Base-by-base conservation (phyloP, 1,284 basidiomycete species). In the Kalmanozyma brasiliensis region DNA sequence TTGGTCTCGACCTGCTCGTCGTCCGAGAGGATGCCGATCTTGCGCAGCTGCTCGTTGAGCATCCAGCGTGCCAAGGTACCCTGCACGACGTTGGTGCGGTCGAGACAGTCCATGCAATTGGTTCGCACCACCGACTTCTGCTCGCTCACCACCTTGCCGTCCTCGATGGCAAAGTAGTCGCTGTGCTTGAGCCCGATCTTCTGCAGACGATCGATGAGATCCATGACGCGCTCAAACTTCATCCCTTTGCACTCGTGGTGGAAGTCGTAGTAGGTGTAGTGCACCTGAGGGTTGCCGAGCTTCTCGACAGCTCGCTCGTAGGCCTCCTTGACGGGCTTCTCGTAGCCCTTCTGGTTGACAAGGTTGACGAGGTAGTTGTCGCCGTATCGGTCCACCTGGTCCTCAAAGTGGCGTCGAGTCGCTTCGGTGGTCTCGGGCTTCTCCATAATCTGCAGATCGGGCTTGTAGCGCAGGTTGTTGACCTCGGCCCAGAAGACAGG, bases 261-360 rank as follows among this genome's bases (percentile, higher is more conserved):
- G 85, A 98, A 99, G 83, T 99, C 96, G 81, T 96, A 99, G 85
- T 98, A 97, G 65, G 91, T 87, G 82, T 99, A 99, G 78, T 89
- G 89, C 48, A 93, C 89, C 44, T 88, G 85, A 6, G 88, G 85
- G 30, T 90, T 75, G 64, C 87, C 86, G 47, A 89, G 83, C 67
- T 82, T 80, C n/a, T 82, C 83, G 34, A 97, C 84, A 52, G 89
- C 87, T 29, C 87, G 87, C 83, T 98, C 96, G 80, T 91, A 98
- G 0, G 92, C 94, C 61, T 98, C 94, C 85, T 98, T 98, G 74
- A 99, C 88, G 8, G 94, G 94, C 79, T 90, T 88, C 84, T 99
- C 96, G 82, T 94, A 87, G 0, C 96, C 96, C 78, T 92, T 93
- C 76, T 95, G 92, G 82, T 98, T 97, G 63, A 99, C 91, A 40